Evolutionary conservation across 768 basidiomycete genomes (phyloP).

Genomic region (Phallus indusiatus): DNA sequence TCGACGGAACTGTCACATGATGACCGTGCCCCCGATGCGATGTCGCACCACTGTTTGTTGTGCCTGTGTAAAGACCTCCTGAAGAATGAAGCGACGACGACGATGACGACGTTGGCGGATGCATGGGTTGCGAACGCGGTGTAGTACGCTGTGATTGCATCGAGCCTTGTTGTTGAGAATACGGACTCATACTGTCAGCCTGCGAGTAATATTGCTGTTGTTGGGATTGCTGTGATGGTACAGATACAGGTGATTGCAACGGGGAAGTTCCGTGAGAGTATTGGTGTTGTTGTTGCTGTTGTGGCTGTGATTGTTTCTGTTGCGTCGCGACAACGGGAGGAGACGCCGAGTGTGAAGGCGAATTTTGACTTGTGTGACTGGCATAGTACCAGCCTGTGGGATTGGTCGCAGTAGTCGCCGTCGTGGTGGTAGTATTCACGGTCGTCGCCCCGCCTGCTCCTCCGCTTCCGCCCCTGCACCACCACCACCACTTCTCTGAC

Average conservation of each 20-base stretch:
- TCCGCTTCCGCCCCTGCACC: too few species aligned
- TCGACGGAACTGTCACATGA: neutral
- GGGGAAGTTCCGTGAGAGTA: neutral
- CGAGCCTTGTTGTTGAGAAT: slow-evolving; percentile 17
- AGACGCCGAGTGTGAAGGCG: neutral
- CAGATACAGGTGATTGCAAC: neutral
- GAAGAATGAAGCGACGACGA: slow-evolving; percentile 11
- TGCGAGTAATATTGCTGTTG: slow-evolving; percentile 12
- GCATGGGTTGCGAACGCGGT: slow-evolving; percentile 17
- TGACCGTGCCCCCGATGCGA: neutral
- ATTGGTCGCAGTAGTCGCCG: neutral
- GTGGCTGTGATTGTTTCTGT: neutral
- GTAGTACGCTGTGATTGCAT: slow-evolving; percentile 8
- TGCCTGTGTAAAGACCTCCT: slow-evolving; percentile 11
- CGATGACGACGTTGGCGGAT: slow-evolving; percentile 10
- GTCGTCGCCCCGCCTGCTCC: too few species aligned
- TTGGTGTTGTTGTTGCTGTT: neutral
- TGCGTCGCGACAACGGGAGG: neutral
- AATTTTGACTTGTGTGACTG: neutral
- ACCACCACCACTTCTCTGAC: neutral
- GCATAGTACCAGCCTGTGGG: neutral
- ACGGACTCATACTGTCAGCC: slow-evolving; percentile 10
- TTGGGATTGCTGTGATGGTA: slow-evolving; percentile 13
- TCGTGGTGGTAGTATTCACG: neutral
- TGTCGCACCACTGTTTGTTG: slow-evolving; percentile 14